phyloP scores from a whole-genome alignment of 1,284 basidiomycete genomes.

The Apiotrichum sp. region DNA sequence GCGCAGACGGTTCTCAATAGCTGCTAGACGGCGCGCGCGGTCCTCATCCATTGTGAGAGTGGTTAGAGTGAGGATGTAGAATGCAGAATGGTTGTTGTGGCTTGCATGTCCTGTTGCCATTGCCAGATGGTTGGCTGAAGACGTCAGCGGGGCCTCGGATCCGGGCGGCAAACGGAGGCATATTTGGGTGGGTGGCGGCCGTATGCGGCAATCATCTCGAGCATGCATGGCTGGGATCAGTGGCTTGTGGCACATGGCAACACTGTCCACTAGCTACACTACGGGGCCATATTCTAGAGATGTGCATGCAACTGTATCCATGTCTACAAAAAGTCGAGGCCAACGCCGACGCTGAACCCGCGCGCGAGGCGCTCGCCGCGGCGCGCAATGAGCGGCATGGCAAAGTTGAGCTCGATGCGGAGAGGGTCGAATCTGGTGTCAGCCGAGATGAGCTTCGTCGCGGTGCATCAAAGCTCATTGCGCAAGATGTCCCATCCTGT shows the following conservation, averaged over 20 bases:
- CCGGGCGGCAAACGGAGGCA: not conserved
- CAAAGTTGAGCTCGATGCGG: slow-evolving; percentile 78
- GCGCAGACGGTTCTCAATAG: slow-evolving; percentile 32
- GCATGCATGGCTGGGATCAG: not conserved
- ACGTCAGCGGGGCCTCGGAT: not conserved
- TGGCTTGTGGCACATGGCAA: too few species aligned
- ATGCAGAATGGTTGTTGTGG: too few species aligned
- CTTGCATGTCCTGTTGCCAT: too few species aligned
- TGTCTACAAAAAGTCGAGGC: slow-evolving; percentile 62
- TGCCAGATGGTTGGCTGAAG: not conserved
- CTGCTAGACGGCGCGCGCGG: slow-evolving; percentile 22
- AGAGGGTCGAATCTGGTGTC: slow-evolving; percentile 35
- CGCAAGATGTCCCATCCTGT: not conserved
- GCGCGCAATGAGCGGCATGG: slow-evolving; percentile 74
- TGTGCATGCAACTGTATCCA: slow-evolving; percentile 4
- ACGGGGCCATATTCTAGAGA: not conserved
- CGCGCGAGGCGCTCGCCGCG: slow-evolving; percentile 69
- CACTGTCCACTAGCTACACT: too few species aligned
- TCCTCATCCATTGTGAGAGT: slow-evolving; percentile 1
- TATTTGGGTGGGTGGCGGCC: not conserved
- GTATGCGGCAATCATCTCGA: not conserved
- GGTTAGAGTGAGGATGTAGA: not conserved
- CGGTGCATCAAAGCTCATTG: not conserved
- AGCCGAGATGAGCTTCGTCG: not conserved
- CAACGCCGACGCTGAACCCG: slow-evolving; percentile 88